Conservation (phyloP, 768 basidiomycete species). For the Multifurca ochricompacta region DNA sequence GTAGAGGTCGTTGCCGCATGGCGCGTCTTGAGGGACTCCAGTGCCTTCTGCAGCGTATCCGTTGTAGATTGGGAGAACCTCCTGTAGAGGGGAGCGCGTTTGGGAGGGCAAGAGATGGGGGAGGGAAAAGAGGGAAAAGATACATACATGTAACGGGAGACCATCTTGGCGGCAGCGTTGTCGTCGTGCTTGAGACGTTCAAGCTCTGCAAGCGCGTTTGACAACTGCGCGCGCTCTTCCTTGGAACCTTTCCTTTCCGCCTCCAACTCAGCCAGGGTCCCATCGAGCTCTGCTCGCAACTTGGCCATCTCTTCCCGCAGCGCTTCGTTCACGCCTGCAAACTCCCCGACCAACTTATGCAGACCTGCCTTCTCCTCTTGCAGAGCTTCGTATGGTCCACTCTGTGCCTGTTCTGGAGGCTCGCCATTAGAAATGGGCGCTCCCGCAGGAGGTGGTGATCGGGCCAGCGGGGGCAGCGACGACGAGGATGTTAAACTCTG, state of each 20-base stretch:
- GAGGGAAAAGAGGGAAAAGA: too few relatives aligned
- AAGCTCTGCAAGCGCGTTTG: constrained; percentile 22
- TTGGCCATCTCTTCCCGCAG: constrained; percentile 40
- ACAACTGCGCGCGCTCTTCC: constrained; percentile 39
- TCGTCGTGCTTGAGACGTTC: too few relatives aligned
- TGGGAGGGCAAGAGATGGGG: too few relatives aligned
- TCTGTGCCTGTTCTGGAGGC: constrained; percentile 1
- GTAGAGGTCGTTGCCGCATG: too few relatives aligned
- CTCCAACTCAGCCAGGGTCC: constrained; percentile 40
- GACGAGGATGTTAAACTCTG: constrained; percentile 23
- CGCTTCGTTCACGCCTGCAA: constrained; percentile 38
- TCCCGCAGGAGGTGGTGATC: neutral
- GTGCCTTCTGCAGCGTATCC: too few relatives aligned
- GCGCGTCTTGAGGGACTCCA: too few relatives aligned
- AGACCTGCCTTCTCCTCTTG: constrained; percentile 43
- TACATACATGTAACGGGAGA: too few relatives aligned
- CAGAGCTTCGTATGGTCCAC: constrained; percentile 28
- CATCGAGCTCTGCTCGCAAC: constrained; percentile 37
- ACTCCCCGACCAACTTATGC: constrained; percentile 41
- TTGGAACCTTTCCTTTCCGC: constrained; percentile 39
- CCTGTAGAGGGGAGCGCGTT: too few relatives aligned
- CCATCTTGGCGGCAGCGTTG: too few relatives aligned
- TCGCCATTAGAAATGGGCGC: constrained; percentile 7
- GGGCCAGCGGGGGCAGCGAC: neutral
- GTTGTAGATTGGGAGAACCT: too few relatives aligned